Evolutionary conservation across 768 basidiomycete genomes (phyloP), one percentile per base, ranked within the genome.

Genomic region (Trametes cinnabarina): DNA sequence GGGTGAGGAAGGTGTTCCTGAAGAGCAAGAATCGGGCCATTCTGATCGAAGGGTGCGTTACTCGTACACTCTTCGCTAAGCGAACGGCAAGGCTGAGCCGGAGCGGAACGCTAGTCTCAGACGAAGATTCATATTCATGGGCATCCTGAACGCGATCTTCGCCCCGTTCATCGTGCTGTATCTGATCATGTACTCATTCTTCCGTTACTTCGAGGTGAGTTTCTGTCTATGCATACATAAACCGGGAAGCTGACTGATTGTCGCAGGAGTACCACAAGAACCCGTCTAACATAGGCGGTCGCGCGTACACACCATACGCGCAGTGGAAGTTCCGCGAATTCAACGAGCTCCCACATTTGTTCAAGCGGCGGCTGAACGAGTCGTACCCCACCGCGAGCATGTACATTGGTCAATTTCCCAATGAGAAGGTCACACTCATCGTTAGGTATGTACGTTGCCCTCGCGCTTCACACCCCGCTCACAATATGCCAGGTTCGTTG

Each of bases 281-380:
- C 68, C 97, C 96, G 2, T 98, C 97, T 0, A 87, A 93, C 1
- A 93, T 98, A 47, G 90, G 94, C 35, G 86, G 89, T 11, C 86
- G 97, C 30, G 83, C 90, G 55, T 99, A 98, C 68, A 99, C 97
- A 0, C 89, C 87, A 0, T 95, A 90, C 59, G 95, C 95, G 4
- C 87, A 92, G 60, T 99, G 97, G 97, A 98, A 98, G 69, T 98
- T 98, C 69, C 82, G 97, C 55, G 97, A 99, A 70, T 99, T 98
- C 79, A 99, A 99, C 69, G 97, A 99, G 68, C 77, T 99, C 9
- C 90, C 94, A 0, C 97, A 99, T 73, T 76, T 95, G 34, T 99
- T 98, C 71, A 79, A 84, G 34, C 80, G 92, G 46, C 80, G 97
- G 50, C 77, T 98, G 46, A 87, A 94, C 62, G 86, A 92, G 67